Evolutionary conservation across 2,329 filamentous ascomycete genomes (phyloP).

Genomic region (Chaetomium sp.): DNA sequence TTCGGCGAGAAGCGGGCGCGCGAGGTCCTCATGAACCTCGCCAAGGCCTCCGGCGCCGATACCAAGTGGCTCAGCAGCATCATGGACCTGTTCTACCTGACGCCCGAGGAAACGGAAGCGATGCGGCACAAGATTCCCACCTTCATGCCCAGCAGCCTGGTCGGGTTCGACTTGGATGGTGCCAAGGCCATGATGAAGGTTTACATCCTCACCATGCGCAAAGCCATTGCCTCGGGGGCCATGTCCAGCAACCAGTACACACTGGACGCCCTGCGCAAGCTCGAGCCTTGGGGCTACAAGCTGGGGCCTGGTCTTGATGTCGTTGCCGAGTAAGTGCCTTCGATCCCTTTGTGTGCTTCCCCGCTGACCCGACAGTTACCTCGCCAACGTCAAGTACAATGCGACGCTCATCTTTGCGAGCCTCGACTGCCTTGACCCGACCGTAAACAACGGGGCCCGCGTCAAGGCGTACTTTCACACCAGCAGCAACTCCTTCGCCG

Average conservation of each 20-base stretch:
- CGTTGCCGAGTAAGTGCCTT: conserved; percentile 4
- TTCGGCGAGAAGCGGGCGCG: conserved; percentile 20
- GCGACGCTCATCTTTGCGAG: conserved; percentile 16
- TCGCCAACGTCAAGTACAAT: conserved; percentile 10
- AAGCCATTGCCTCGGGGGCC: conserved; percentile 11
- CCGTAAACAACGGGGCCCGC: neutral
- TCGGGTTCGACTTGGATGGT: conserved; percentile 14
- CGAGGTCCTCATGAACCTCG: conserved; percentile 11
- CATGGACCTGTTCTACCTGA: conserved; percentile 18
- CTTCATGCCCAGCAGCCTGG: conserved; percentile 19
- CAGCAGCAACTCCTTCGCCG: conserved; percentile 16
- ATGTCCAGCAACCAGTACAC: conserved; percentile 12
- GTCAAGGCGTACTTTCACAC: conserved; percentile 21
- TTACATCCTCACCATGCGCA: conserved; percentile 18
- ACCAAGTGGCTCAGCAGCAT: conserved; percentile 15
- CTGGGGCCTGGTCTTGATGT: conserved; percentile 8
- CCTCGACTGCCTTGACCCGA: conserved; percentile 15
- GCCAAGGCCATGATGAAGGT: conserved; percentile 20
- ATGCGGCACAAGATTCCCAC: conserved; percentile 14
- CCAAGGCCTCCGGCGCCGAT: conserved; percentile 13
- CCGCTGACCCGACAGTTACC: neutral
- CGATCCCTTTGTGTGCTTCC: neutral
- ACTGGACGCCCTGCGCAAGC: conserved; percentile 1
- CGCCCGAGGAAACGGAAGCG: conserved; percentile 9
- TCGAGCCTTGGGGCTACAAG: conserved; percentile 9